Conservation (phyloP, 2,329 filamentous ascomycete genomes). For the Hymenoscyphus repandus region DNA sequence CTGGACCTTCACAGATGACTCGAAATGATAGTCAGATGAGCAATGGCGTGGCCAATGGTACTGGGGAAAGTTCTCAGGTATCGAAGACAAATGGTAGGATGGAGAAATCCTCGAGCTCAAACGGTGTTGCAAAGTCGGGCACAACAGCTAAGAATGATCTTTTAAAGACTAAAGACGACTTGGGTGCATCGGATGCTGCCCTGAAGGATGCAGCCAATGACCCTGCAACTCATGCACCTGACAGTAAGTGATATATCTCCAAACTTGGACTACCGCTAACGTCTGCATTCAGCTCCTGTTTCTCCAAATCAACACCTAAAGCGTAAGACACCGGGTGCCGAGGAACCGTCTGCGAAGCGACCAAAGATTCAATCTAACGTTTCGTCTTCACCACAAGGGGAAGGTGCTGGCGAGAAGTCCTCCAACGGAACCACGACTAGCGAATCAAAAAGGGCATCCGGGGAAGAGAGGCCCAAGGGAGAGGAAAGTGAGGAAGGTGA, state of each 20-base stretch:
- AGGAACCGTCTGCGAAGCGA: slow-evolving; percentile 11
- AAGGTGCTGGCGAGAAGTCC: neutral
- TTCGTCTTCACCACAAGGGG: neutral
- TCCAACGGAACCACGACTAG: neutral
- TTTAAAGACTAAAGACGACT: neutral
- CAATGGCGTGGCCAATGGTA: slow-evolving; percentile 5
- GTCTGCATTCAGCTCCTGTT: neutral
- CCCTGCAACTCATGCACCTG: slow-evolving; percentile 22
- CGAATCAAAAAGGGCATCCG: neutral
- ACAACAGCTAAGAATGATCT: neutral
- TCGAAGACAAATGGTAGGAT: slow-evolving; percentile 5
- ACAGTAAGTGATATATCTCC: slow-evolving; percentile 1
- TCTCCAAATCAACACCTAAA: slow-evolving; percentile 11
- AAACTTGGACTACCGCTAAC: neutral
- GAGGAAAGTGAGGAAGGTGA: slow-evolving; percentile 25
- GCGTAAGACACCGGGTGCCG: slow-evolving; percentile 10
- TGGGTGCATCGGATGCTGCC: neutral
- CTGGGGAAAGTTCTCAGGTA: neutral
- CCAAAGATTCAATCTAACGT: slow-evolving; percentile 7
- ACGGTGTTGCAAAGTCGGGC: neutral
- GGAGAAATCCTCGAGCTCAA: slow-evolving; percentile 1
- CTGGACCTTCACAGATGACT: slow-evolving; percentile 9
- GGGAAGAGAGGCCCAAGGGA: neutral
- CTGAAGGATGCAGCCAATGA: slow-evolving; percentile 26
- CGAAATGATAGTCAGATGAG: slow-evolving; percentile 11